Evolutionary conservation across 2,329 filamentous ascomycete species (phyloP).

Genomic region (Penicillium sp.): DNA sequence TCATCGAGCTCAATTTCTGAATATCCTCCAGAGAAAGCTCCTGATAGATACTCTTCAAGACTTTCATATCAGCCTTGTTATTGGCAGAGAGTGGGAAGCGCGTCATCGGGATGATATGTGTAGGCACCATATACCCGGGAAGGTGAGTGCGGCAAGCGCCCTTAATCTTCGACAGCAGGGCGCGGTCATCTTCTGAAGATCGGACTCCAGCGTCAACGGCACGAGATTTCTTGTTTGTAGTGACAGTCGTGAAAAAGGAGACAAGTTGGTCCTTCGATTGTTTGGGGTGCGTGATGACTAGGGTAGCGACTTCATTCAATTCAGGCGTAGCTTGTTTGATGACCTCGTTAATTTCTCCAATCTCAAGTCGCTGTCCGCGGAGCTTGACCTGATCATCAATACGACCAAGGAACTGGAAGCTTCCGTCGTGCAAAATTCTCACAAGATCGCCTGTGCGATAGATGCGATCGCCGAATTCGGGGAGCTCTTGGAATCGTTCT

Average conservation of each 20-base stretch:
- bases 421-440: conserved; percentile 73
- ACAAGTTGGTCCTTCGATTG: conserved; percentile 81
- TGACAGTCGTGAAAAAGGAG: conserved; percentile 61
- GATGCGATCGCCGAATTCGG: conserved; percentile 59
- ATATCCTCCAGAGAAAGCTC: conserved; percentile 61
- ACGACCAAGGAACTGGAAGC: conserved; percentile 83
- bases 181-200: conserved; percentile 38
- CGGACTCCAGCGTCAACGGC: conserved; percentile 36
- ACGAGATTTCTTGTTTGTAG: conserved; percentile 16
- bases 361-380: conserved; percentile 82
- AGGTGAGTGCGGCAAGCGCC: conserved; percentile 68
- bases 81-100: conserved; percentile 79
- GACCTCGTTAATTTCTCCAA: conserved; percentile 85
- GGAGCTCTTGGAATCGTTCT: conserved; percentile 71
- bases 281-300: conserved; percentile 69
- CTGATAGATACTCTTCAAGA: conserved; percentile 66
- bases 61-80: conserved; percentile 81
- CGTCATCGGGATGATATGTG: conserved; percentile 71
- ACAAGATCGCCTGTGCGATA: conserved; percentile 92
- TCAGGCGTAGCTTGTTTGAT: conserved; percentile 62
- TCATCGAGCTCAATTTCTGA: conserved; percentile 53
- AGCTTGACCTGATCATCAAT: conserved; percentile 92
- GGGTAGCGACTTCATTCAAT: conserved; percentile 70
- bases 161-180: conserved; percentile 51
- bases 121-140: conserved; percentile 87